Base-by-base conservation (phyloP, 1,284 basidiomycete genomes). In the Rhodotorula sp. region DNA sequence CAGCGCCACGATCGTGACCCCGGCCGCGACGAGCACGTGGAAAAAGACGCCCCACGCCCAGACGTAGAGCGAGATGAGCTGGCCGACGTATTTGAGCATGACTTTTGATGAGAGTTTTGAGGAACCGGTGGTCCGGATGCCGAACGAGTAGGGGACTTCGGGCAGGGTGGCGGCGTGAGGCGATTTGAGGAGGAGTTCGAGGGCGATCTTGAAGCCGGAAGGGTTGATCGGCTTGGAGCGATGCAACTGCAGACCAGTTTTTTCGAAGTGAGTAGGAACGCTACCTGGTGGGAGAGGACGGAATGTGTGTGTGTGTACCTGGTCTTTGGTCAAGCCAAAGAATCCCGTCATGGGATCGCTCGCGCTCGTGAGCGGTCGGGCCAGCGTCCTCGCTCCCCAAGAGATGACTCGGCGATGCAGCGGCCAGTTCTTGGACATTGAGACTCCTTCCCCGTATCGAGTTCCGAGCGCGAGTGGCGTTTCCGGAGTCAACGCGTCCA, bases 321-420 rank as follows among this genome's bases (percentile, higher is more conserved):
- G 77, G 60, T 82, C 81, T 69, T 81, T 83, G 34, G 79, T 78
- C 64, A 85, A 80, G 38, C 82, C 84, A 69, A 84, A 84, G 80
- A 84, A 84, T 5, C 83, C 84, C 4, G 81, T 80, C 83, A 84
- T 84, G 21, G 83, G 83, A 72, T 85, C 83, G 72, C 80, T 81
- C 2, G 82, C 83, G 64, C 78, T 74, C 2, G 83, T 84, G 50
- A 84, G 77, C 1, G 83, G 83, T 4, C 81, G 74, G 0, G 84
- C 83, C 50, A 84, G 79, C 66, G 82, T 72, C n/a, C 83, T 77
- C 12, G 83, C 83, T n/a, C 83, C 83, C 67, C 80, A 79, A 0
- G 81, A 82, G 74, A 85, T 84, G 72, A 85, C 77, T 21, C 82
- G 80, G 21, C 83, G 80, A 77, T 84, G 82, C 18, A 84, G 67